A percentile compares a stretch with the other conserved stretches of the same genome.
Conservation (phyloP, 306 rosid genomes). For the Ormosia semicastrata region DNA sequence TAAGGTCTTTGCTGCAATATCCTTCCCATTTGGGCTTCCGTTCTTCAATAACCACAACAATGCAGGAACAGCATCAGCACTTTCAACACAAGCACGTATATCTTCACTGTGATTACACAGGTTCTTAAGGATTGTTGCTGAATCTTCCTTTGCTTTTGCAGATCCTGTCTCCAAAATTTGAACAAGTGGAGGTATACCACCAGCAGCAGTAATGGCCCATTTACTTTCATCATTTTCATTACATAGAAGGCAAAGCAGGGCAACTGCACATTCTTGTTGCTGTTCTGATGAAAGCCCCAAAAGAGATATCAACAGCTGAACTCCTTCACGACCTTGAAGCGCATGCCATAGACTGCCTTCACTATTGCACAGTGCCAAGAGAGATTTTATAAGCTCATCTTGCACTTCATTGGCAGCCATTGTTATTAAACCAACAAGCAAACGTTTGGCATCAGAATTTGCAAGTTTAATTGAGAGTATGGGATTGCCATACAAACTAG, state of each 20-base stretch:
- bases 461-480: conserved; percentile 70
- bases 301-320: conserved; percentile 91
- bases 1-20: conserved; percentile 96
- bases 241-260: conserved; percentile 86
- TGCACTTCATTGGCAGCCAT: conserved; percentile 93
- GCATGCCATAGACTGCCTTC: conserved; percentile 91
- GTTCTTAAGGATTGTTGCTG: conserved; percentile 90
- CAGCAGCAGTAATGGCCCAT: conserved; percentile 99
- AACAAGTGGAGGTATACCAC: conserved; percentile 99
- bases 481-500: conserved; percentile 89
- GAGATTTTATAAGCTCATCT: conserved; percentile 86
- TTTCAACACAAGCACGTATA: conserved; percentile 98
- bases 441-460: conserved; percentile 83
- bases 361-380: conserved; percentile 73
- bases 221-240: conserved; percentile 95
- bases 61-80: conserved; percentile 99
- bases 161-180: conserved; percentile 97
- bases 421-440: conserved; percentile 97
- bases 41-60: conserved; percentile 92
- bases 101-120: conserved; percentile 99
- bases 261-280: conserved; percentile 99
- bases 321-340: conserved; percentile 96
- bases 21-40: conserved; percentile 95
- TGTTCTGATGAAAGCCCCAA: conserved; percentile 97
- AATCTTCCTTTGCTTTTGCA: conserved; percentile 96